phyloP scores from a whole-genome alignment of 345 rosid species.

The Mallotus nudiflorus region DNA sequence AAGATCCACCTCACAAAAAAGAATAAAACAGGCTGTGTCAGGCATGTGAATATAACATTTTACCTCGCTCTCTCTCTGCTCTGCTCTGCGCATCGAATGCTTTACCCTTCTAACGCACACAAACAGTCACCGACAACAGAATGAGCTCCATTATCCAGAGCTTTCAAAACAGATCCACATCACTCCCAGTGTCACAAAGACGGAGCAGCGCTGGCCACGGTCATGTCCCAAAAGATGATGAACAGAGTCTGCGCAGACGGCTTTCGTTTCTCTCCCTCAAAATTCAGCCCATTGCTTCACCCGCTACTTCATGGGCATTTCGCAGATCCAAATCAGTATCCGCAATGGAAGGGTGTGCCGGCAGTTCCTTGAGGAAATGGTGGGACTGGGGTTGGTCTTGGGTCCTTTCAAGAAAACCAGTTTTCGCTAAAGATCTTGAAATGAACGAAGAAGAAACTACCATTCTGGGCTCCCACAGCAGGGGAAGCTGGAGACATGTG shows the following conservation, averaged over 20 bases:
- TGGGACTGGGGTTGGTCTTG: constrained; percentile 92
- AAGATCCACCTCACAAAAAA: no score
- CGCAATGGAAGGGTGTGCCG: no score
- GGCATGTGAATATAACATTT: no score
- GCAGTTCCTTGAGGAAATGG: constrained; percentile 66
- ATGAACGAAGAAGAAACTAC: constrained; percentile 73
- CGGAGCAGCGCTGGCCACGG: not conserved
- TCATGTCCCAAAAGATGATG: constrained; percentile 18
- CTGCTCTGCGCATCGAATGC: no score
- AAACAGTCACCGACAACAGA: no score
- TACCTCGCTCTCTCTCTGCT: no score
- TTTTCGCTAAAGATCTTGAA: constrained; percentile 78
- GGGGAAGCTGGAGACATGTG: constrained; percentile 86
- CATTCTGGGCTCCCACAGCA: constrained; percentile 54
- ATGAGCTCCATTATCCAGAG: constrained; percentile 68
- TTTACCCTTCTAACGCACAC: no score
- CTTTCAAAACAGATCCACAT: constrained; percentile 41
- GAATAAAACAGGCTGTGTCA: no score
- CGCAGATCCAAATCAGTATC: constrained; percentile 67
- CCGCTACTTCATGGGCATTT: constrained; percentile 49
- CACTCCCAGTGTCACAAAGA: constrained; percentile 61
- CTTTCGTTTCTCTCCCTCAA: constrained; percentile 76
- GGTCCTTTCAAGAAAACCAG: constrained; percentile 72
- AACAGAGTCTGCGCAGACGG: constrained; percentile 52
- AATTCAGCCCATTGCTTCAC: constrained; percentile 39